These are phyloP conservation scores for Micractinium sp. DNA, from an alignment of 139 green algal genomes.

Conservation along the genomic window DNA sequence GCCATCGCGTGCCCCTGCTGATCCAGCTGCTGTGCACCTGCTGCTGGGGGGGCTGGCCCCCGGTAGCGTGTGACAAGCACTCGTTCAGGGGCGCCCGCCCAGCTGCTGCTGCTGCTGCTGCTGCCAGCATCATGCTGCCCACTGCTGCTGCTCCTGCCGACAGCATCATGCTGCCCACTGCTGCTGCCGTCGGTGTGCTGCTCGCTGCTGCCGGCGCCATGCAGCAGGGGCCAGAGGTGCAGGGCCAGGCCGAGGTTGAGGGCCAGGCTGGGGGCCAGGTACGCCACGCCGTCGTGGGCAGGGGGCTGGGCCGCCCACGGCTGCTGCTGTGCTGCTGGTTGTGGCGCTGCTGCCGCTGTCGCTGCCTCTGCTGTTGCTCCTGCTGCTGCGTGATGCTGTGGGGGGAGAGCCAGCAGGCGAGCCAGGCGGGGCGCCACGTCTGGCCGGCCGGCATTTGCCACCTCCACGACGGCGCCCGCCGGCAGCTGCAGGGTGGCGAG, in stretches of 20 bases:
- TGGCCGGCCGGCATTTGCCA: not conserved
- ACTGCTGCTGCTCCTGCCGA: not conserved
- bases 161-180: not conserved
- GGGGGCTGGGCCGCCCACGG: too few species aligned
- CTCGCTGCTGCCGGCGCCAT: not conserved
- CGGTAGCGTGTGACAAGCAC: constrained; percentile 2
- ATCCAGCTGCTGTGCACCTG: not conserved
- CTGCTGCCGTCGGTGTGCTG: not conserved
- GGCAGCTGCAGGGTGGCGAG: constrained; percentile 19
- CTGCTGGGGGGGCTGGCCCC: not conserved
- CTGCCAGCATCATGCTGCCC: not conserved
- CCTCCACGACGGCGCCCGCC: constrained; percentile 13
- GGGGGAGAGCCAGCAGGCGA: constrained; percentile 7
- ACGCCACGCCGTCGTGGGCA: not conserved
- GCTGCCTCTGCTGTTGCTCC: not conserved
- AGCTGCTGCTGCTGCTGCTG: not conserved
- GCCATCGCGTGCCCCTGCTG: not conserved
- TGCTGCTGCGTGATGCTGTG: not conserved
- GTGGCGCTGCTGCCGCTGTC: not conserved
- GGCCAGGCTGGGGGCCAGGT: constrained; percentile 39
- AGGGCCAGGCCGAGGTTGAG: constrained; percentile 45
- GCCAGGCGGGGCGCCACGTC: constrained; percentile 11
- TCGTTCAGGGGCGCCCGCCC: not conserved
- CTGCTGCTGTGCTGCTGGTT: not conserved
- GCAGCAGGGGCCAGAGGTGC: constrained; percentile 37